Base-by-base conservation (phyloP, 495 filamentous ascomycete species). In the Chaetomium tenue region DNA sequence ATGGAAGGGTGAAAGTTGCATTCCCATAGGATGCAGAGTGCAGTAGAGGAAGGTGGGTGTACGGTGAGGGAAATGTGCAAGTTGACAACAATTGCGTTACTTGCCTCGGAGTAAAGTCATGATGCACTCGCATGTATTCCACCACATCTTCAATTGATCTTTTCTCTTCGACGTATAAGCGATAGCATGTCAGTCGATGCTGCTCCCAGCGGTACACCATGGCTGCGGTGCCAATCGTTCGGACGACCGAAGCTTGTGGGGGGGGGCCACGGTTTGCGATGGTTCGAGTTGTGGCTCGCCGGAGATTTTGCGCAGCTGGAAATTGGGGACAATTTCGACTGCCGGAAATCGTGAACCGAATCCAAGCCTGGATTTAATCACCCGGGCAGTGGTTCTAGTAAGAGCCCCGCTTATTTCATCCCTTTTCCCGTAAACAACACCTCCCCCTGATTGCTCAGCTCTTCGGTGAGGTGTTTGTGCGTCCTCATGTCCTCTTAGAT, bases 181-280 rank as follows among this genome's bases (percentile, higher is more conserved):
- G 81, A 74, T 84, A 87, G 75, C 86, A 89, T 66, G 84, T 83
- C 11, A 87, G 83, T 73, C 84, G 79, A 71, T 91, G 87, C 4
- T 80, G 85, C 39, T 88, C 85, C 89, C 90, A 93, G 62, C 89
- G 81, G 76, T 91, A 91, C 0, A 86, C 87, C 87, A 90, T 92
- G 65, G 23, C 71, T 65, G 58, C 37, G 26, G 33, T 15, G 55
- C 20, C 44, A 20, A 47, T 6, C 16, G n/a, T 1, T 15, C 5
- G 2, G 44, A 47, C 7, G 16, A 1, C 18, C 22, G 9, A 4
- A 15, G 16, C 0, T 23, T 57, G 28, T 18, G 13, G 12, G 16
- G 48, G 9, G 18, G 33, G 28, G 37, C 30, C 8, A 47, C 3
- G 3, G 25, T 16, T 44, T 42, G 40, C 8, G 48, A 52, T 52